Evolutionary conservation across 1,284 basidiomycete species (phyloP).

Genomic region (Schizophyllum amplum): DNA sequence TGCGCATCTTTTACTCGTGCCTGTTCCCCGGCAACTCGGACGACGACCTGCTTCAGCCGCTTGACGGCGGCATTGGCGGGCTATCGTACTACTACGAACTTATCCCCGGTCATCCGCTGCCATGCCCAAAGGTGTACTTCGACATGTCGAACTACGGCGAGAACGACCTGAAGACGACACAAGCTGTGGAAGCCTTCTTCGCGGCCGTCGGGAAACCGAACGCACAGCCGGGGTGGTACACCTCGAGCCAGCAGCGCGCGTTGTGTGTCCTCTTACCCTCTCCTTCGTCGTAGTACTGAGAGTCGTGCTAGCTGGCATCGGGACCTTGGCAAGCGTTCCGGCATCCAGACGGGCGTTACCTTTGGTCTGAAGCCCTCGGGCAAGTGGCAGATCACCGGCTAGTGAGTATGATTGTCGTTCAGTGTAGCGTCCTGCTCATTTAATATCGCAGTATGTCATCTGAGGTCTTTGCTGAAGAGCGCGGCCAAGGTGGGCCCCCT

Average conservation of each 20-base stretch:
- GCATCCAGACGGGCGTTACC: constrained; percentile 12
- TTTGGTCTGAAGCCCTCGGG: constrained; percentile 13
- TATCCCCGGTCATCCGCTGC: constrained; percentile 8
- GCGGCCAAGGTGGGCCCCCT: no score
- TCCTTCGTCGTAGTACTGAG: neutral
- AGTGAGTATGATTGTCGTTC: neutral
- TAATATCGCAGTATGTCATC: no score
- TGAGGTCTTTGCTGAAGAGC: no score
- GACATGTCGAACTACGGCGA: constrained; percentile 14
- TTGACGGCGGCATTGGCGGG: constrained; percentile 8
- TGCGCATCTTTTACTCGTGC: constrained; percentile 11
- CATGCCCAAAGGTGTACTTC: constrained; percentile 14
- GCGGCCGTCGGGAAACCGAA: constrained; percentile 9
- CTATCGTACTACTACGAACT: constrained; percentile 13
- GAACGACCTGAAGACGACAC: constrained; percentile 11
- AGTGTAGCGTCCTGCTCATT: no score
- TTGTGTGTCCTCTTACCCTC: constrained; percentile 2
- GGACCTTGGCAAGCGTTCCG: constrained; percentile 6
- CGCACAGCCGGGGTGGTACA: constrained; percentile 12
- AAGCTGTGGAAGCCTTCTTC: constrained; percentile 13
- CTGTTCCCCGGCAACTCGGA: constrained; percentile 11
- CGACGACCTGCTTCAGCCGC: constrained; percentile 6
- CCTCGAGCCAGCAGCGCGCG: constrained; percentile 7
- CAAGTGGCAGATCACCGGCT: constrained; percentile 13
- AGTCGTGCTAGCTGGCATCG: constrained; percentile 8